Evolutionary conservation across 805 yeast genomes (phyloP), one percentile per base, ranked within the genome.

Genomic region (Ogataea glucozyma): DNA sequence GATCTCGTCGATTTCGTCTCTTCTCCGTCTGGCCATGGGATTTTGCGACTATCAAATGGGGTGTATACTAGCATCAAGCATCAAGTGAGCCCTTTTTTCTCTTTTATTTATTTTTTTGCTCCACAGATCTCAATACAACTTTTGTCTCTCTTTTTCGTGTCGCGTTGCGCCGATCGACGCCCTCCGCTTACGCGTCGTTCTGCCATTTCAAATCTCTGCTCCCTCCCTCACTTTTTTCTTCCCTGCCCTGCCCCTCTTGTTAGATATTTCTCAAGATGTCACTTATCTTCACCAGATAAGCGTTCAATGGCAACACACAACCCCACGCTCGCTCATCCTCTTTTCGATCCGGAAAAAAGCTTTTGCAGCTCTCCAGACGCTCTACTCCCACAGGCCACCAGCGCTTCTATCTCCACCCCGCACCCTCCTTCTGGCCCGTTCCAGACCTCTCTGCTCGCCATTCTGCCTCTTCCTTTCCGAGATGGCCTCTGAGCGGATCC

Each of bases 1-100:
- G 26, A 39, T 40, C 24, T 43, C 43, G n/a, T 40, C 46, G 30
- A 26, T 26, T 14, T 21, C 38, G 8, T 26, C 26, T 24, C 31
- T 31, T 18, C 17, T 17, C 19, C 43, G 20, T 23, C 22, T 26
- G 4, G 33, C 37, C 43, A 31, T 40, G 17, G 5, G n/a, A 24
- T 5, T 24, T 12, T 4, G 12, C 10, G 27, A 12, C 7, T 6
- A 12, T 24, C 21, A 13, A 11, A 12, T 13, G 23, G 13, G 12
- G n/a, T n/a, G n/a, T n/a, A n/a, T n/a, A n/a, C n/a, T n/a, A n/a
- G n/a, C n/a, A n/a, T n/a, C n/a, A n/a, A n/a, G n/a, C n/a, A n/a
- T n/a, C n/a, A n/a, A n/a, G n/a, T n/a, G n/a, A n/a, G n/a, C n/a
- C n/a, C n/a, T n/a, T n/a, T n/a, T n/a, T n/a, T n/a, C n/a, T n/a